Evolutionary conservation across 148 eudicot genomes (phyloP), one percentile per base, ranked within the genome.

Genomic region (Silene latifolia): DNA sequence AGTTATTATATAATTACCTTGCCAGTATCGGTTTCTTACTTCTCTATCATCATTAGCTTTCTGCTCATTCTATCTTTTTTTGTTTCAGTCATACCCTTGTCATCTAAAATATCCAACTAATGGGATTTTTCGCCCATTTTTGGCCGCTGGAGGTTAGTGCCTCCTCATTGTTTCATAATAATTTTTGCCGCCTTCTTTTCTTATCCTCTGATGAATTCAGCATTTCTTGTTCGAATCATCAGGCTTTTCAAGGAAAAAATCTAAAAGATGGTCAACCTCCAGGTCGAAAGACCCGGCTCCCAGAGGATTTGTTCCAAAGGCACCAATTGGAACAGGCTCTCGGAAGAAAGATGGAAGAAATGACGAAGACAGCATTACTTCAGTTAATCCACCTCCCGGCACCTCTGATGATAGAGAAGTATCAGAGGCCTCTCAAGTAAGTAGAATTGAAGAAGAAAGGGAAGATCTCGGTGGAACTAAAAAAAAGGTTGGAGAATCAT

Each of bases 231-330:
- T 48, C 20, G 3, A 23, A 21, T 71, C 11, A 60, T 63, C 80
- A 95, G 99, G 90, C 60, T 90, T 86, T 72, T 87, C 96, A 39
- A 90, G 84, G 83, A 87, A 80, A 74, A 83, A 82, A 74, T 87
- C 39, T 29, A 82, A 80, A 74, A 95, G 76, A 80, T 71, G 74
- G 78, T 85, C 88, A 23, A 79, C 83, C 21, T 64, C 93, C 25
- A 84, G 82, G 80, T 48, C 87, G 25, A 85, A 83, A 81, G 85
- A 80, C 59, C 77, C 90, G 48, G 48, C 83, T 65, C 83, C 91
- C 3, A 90, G 89, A 81, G 90, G 91, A 35, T 88, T 90, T 84
- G 64, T 74, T 71, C 97, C 90, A 27, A 87, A 87, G 85, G 66
- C 85, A 35, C 90, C 83, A 7, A 80, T 65, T 29, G 87, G 85